A percentile compares a stretch with the other conserved stretches of the same genome.
Conservation (phyloP, 2,329 filamentous ascomycete genomes). For the Chaetomiaceae sp. region DNA sequence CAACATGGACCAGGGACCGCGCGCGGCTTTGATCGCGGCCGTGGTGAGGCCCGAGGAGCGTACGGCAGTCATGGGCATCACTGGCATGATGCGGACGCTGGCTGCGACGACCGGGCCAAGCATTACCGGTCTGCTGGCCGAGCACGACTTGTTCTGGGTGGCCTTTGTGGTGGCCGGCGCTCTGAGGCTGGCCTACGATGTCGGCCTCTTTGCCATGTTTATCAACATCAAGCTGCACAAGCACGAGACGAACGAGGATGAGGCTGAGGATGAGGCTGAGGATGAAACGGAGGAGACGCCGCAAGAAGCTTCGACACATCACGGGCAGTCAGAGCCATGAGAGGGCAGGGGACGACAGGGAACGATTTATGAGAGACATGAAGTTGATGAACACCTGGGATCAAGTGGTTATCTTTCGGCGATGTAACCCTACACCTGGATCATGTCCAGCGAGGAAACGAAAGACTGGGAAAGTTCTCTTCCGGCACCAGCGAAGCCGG, state of each 20-base stretch:
- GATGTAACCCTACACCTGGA: no score
- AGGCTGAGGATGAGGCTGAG: background rate
- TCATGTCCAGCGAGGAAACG: no score
- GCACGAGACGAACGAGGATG: constrained; percentile 1
- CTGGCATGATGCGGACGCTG: constrained; percentile 55
- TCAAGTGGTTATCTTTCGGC: no score
- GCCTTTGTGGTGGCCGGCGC: constrained; percentile 55
- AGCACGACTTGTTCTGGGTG: constrained; percentile 53
- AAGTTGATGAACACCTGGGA: no score
- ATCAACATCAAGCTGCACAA: constrained; percentile 51
- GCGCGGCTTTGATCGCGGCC: constrained; percentile 62
- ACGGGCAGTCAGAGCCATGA: no score
- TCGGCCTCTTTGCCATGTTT: constrained; percentile 56
- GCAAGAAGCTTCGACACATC: no score
- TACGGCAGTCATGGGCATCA: constrained; percentile 68
- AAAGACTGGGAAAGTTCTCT: no score
- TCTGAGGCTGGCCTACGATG: constrained; percentile 51
- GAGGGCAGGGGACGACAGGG: no score
- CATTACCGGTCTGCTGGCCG: constrained; percentile 53
- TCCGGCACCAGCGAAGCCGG: no score
- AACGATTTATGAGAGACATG: no score
- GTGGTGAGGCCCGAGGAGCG: constrained; percentile 61
- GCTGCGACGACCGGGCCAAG: constrained; percentile 52
- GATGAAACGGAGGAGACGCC: no score
- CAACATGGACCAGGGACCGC: constrained; percentile 65